Evolutionary conservation across 2,329 filamentous ascomycete genomes (phyloP).

Genomic region (Fonsecaea monophora): DNA sequence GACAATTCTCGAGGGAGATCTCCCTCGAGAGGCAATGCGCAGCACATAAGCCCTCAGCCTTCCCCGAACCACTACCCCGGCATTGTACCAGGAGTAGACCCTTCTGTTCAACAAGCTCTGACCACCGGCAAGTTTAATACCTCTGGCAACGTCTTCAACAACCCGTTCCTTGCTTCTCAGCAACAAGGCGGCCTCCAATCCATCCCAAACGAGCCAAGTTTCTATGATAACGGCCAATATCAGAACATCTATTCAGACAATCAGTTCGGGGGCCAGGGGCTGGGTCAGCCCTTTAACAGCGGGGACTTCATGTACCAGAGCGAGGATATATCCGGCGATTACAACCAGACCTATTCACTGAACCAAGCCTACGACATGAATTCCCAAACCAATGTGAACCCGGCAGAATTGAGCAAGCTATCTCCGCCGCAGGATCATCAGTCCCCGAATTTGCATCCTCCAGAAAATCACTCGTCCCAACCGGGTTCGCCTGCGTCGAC

Average conservation of each 20-base stretch:
- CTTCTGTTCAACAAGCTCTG: slow-evolving; percentile 47
- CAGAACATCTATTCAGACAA: slow-evolving; percentile 39
- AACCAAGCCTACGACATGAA: slow-evolving; percentile 47
- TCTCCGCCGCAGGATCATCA: slow-evolving; percentile 60
- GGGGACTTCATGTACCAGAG: slow-evolving; percentile 41
- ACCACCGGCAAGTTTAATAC: slow-evolving; percentile 45
- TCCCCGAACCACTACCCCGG: slow-evolving; percentile 51
- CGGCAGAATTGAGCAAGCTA: slow-evolving; percentile 55
- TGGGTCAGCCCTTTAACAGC: slow-evolving; percentile 42
- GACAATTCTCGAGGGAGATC: slow-evolving; percentile 46
- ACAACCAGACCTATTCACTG: slow-evolving; percentile 38
- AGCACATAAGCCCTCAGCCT: slow-evolving; percentile 52
- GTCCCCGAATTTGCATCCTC: slow-evolving; percentile 63
- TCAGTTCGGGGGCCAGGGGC: slow-evolving; percentile 44
- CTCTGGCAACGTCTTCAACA: slow-evolving; percentile 41
- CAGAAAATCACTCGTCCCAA: slow-evolving; percentile 59
- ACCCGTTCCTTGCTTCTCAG: slow-evolving; percentile 46
- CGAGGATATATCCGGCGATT: slow-evolving; percentile 49
- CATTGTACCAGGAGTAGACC: slow-evolving; percentile 46
- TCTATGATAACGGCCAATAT: slow-evolving; percentile 41
- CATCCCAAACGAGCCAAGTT: slow-evolving; percentile 21
- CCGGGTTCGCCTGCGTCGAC: slow-evolving; percentile 60
- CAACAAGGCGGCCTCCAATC: slow-evolving; percentile 38
- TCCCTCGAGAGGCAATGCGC: slow-evolving; percentile 47
- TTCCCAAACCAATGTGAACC: slow-evolving; percentile 47